Conservation (phyloP, 2,329 filamentous ascomycete genomes). For the Aspergillus proliferans region DNA sequence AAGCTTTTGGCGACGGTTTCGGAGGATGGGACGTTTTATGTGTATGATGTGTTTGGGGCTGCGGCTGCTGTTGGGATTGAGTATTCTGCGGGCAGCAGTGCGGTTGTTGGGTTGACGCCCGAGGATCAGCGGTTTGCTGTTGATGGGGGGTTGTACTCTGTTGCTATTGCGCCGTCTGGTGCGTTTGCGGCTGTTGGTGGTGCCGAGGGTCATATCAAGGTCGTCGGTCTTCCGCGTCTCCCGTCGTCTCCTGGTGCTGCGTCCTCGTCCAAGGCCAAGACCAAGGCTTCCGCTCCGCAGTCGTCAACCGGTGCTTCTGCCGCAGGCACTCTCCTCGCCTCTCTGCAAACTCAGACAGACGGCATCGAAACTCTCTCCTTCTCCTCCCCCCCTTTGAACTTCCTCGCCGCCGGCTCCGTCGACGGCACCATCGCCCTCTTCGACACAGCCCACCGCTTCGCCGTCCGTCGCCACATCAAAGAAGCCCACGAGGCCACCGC, state of each 20-base stretch:
- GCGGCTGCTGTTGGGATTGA: conserved; percentile 60
- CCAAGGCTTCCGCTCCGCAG: conserved; percentile 39
- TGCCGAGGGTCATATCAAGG: conserved; percentile 75
- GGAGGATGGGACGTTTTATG: conserved; percentile 82
- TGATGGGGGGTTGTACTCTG: conserved; percentile 82
- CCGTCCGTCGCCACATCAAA: conserved; percentile 72
- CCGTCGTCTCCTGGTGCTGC: conserved; percentile 30
- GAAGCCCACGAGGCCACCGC: conserved; percentile 82
- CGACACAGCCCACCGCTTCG: conserved; percentile 79
- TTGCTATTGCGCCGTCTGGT: conserved; percentile 74
- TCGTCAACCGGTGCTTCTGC: conserved; percentile 36
- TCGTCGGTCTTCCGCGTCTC: conserved; percentile 73
- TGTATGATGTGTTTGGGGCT: conserved; percentile 84
- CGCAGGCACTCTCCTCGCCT: conserved; percentile 70
- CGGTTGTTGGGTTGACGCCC: conserved; percentile 69
- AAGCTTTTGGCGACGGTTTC: conserved; percentile 78
- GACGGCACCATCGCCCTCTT: conserved; percentile 73
- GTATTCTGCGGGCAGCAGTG: conserved; percentile 50
- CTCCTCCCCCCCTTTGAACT: conserved; percentile 53
- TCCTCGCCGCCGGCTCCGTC: conserved; percentile 59
- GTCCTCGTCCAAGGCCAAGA: conserved; percentile 45
- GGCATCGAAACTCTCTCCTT: conserved; percentile 71
- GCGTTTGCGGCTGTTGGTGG: conserved; percentile 80
- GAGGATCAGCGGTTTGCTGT: conserved; percentile 86
- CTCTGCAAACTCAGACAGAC: conserved; percentile 70